Conservation (phyloP, 768 basidiomycete species). For the Myochromella boudieri region DNA sequence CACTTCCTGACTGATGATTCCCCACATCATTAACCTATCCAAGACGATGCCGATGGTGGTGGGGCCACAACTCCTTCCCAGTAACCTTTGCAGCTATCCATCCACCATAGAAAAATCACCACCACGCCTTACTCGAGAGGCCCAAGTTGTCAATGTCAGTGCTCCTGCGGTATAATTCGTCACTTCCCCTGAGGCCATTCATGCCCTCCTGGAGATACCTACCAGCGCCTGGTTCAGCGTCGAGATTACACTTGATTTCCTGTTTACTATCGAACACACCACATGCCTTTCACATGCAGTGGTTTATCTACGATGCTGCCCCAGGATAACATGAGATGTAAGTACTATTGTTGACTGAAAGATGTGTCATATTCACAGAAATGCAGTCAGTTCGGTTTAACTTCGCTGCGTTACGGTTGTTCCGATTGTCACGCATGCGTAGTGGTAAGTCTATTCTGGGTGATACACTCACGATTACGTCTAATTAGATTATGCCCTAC, state of each 20-base stretch:
- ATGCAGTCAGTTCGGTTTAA: conserved; percentile 78
- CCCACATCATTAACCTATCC: conserved; percentile 27
- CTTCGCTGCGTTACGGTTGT: conserved; percentile 89
- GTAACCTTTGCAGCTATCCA: conserved; percentile 34
- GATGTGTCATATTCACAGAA: background rate
- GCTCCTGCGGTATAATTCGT: conserved; percentile 74
- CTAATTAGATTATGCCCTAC: too few species aligned
- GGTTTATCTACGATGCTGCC: conserved; percentile 57
- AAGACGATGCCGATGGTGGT: too few species aligned
- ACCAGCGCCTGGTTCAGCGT: conserved; percentile 83
- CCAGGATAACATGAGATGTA: conserved; percentile 82
- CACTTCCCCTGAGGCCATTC: conserved; percentile 73
- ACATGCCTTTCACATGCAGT: conserved; percentile 71
- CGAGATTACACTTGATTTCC: conserved; percentile 78
- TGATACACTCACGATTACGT: too few species aligned
- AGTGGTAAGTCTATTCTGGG: too few species aligned
- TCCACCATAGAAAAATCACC: conserved; percentile 60
- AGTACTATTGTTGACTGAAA: conserved; percentile 22
- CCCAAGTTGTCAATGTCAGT: conserved; percentile 77
- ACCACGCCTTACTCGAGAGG: conserved; percentile 75
- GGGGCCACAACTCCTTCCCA: conserved; percentile 35
- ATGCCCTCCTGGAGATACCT: conserved; percentile 67
- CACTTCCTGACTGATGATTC: conserved; percentile 47
- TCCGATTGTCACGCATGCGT: conserved; percentile 86
- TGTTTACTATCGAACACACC: conserved; percentile 87